Evolutionary conservation across 2,329 filamentous ascomycete species (phyloP).

Genomic region (Harringtonia lauricola): DNA sequence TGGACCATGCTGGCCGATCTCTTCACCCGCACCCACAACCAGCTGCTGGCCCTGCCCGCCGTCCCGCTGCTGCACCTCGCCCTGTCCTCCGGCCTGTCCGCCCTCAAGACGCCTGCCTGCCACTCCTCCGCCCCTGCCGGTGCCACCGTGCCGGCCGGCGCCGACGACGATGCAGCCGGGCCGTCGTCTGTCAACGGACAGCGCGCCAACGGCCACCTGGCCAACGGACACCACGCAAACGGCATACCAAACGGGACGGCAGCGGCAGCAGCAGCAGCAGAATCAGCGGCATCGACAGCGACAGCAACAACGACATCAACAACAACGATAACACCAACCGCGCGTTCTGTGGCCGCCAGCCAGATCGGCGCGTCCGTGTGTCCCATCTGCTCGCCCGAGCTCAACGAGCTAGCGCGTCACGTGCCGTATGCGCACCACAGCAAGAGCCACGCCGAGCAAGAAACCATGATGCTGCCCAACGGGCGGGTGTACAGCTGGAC

Average conservation of each 20-base stretch:
- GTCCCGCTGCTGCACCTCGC: constrained; percentile 83
- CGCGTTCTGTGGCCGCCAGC: constrained; percentile 2
- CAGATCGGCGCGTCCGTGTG: constrained; percentile 42
- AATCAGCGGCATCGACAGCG: background rate
- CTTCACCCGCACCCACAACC: constrained; percentile 80
- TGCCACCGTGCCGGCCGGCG: background rate
- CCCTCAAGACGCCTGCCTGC: constrained; percentile 90
- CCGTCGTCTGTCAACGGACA: background rate
- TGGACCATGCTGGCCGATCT: constrained; percentile 69
- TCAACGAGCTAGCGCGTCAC: constrained; percentile 79
- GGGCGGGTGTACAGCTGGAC: constrained; percentile 73
- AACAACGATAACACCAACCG: no score
- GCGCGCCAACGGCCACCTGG: background rate
- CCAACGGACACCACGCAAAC: no score
- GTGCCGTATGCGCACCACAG: constrained; percentile 94
- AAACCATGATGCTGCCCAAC: constrained; percentile 80
- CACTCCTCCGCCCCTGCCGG: constrained; percentile 49
- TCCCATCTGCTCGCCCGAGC: constrained; percentile 89
- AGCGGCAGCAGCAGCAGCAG: constrained; percentile 5
- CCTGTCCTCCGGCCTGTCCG: constrained; percentile 80
- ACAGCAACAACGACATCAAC: no score
- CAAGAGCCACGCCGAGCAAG: constrained; percentile 83
- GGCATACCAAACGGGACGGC: no score
- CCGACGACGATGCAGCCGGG: no score
- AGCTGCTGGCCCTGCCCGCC: constrained; percentile 69